These are phyloP conservation scores for Endoconidiophora laricicola DNA, from an alignment of 2,329 filamentous ascomycete genomes.

Conservation along the genomic window DNA sequence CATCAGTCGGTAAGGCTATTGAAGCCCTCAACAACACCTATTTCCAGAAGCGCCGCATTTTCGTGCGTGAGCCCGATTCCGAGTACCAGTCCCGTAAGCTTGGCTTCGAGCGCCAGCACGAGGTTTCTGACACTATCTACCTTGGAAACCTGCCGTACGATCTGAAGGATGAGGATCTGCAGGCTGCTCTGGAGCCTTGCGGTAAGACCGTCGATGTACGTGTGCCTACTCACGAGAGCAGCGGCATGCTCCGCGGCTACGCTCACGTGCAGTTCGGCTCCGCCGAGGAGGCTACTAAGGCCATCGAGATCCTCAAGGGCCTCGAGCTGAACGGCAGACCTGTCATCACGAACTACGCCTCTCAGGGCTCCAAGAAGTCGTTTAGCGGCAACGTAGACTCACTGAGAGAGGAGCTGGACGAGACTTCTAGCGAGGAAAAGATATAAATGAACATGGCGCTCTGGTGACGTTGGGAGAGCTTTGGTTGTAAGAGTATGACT, in stretches of 20 bases:
- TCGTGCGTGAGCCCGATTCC: conserved; percentile 5
- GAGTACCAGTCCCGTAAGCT: conserved; percentile 2
- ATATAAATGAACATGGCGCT: no score
- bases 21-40: conserved; percentile 9
- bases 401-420: no score
- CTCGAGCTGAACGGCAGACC: conserved; percentile 48
- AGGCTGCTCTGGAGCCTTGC: conserved; percentile 56
- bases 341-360: conserved; percentile 49
- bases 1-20: conserved; percentile 6
- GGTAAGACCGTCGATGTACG: conserved; percentile 58
- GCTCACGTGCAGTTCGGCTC: conserved; percentile 68
- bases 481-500: no score
- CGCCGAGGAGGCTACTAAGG: conserved; percentile 45
- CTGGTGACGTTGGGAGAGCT: no score
- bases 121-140: conserved; percentile 40
- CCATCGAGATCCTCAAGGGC: conserved; percentile 35
- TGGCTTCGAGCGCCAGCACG: background rate
- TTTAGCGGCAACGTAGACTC: no score
- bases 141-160: conserved; percentile 79
- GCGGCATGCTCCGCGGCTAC: conserved; percentile 68
- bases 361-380: background rate
- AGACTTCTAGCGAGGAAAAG: no score
- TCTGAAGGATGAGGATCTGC: conserved; percentile 68
- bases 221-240: conserved; percentile 66
- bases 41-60: conserved; percentile 12